Conservation (phyloP, 2,329 filamentous ascomycete genomes). For the Thermomyces lanuginosus region DNA sequence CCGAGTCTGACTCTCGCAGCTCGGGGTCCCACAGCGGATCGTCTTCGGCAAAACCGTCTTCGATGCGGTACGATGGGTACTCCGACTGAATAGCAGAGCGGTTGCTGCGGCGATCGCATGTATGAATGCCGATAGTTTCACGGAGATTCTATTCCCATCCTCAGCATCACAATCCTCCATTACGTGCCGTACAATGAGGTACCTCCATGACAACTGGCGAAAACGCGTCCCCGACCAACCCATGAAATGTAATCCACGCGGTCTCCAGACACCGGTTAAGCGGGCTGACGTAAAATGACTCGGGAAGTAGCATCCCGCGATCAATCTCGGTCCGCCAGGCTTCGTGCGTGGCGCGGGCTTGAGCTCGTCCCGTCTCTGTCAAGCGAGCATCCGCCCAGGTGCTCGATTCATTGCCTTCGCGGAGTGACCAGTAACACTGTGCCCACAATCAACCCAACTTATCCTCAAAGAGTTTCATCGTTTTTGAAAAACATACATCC, state of each 20-base stretch:
- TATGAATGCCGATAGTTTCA: constrained; percentile 45
- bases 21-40: constrained; percentile 38
- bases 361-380: constrained; percentile 35
- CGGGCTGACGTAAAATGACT: constrained; percentile 42
- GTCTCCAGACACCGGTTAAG: constrained; percentile 43
- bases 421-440: constrained; percentile 42
- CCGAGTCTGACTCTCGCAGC: constrained; percentile 32
- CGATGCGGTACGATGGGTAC: constrained; percentile 37
- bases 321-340: constrained; percentile 35
- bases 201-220: constrained; percentile 41
- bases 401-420: constrained; percentile 38
- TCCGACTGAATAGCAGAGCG: constrained; percentile 31
- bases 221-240: constrained; percentile 36
- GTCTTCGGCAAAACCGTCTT: constrained; percentile 36
- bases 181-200: background rate
- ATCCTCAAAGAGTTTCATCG: no score
- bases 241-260: constrained; percentile 37
- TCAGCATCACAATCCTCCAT: background rate
- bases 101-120: constrained; percentile 41
- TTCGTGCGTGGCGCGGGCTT: constrained; percentile 31
- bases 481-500: constrained; percentile 36
- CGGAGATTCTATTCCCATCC: constrained; percentile 31
- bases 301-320: constrained; percentile 34
- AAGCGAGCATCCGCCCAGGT: constrained; percentile 45
- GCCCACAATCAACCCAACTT: background rate